phyloP scores from a whole-genome alignment of 1,284 basidiomycete genomes.

The Athelia psychrophila region DNA sequence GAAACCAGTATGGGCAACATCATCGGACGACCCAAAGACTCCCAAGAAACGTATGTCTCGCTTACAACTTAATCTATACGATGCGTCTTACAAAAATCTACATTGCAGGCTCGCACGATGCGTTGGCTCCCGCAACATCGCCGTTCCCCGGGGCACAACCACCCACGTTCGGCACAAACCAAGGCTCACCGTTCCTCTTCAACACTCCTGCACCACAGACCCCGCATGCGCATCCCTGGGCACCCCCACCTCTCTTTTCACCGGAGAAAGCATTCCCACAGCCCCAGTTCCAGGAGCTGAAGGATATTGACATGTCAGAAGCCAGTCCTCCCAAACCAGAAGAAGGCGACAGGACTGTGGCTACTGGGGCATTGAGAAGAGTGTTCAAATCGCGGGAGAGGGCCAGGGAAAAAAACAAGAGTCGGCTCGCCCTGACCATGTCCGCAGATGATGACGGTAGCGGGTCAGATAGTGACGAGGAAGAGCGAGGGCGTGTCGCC shows the following conservation, averaged over 20 bases:
- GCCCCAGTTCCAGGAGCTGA: constrained; percentile 40
- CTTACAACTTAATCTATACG: neutral
- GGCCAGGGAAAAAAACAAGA: constrained; percentile 28
- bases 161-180: constrained; percentile 59
- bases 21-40: constrained; percentile 37
- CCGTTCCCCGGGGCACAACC: constrained; percentile 37
- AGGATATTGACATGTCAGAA: constrained; percentile 74
- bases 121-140: constrained; percentile 44
- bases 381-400: constrained; percentile 64
- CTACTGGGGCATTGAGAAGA: constrained; percentile 67
- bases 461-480: constrained; percentile 36
- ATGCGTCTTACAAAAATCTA: constrained; percentile 4
- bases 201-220: constrained; percentile 49
- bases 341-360: constrained; percentile 45
- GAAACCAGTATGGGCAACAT: constrained; percentile 55
- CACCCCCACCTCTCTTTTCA: constrained; percentile 56
- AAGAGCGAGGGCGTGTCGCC: constrained; percentile 36
- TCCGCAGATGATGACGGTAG: constrained; percentile 35
- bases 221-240: constrained; percentile 53
- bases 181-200: constrained; percentile 70
- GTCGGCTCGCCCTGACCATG: constrained; percentile 14
- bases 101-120: constrained; percentile 50
- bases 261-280: constrained; percentile 57
- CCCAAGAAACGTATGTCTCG: constrained; percentile 62
- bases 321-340: constrained; percentile 54